Conservation (phyloP, 768 basidiomycete species). For the Zangia roseola region DNA sequence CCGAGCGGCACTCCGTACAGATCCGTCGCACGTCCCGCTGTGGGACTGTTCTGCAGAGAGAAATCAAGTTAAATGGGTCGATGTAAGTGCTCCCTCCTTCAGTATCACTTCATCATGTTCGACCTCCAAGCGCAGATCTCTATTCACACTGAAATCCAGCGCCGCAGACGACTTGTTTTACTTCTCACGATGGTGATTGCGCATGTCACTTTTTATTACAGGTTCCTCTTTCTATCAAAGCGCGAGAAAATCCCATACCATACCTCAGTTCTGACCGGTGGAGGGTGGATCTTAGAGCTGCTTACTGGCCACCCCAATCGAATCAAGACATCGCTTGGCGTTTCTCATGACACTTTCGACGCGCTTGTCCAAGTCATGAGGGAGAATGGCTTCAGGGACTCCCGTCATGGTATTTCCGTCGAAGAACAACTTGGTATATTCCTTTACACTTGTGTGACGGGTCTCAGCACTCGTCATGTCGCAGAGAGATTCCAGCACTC, state of each 20-base stretch:
- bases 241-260: not conserved
- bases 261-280: not conserved
- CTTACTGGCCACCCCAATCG: slow-evolving; percentile 2
- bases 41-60: too few relatives aligned
- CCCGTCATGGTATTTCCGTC: not conserved
- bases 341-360: not conserved
- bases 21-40: too few relatives aligned
- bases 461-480: slow-evolving; percentile 4
- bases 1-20: too few relatives aligned
- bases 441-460: slow-evolving; percentile 10
- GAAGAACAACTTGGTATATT: slow-evolving; percentile 15
- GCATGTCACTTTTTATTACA: too few relatives aligned
- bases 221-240: too few relatives aligned
- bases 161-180: too few relatives aligned
- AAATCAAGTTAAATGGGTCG: too few relatives aligned
- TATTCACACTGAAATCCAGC: too few relatives aligned
- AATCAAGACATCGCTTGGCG: slow-evolving; percentile 3
- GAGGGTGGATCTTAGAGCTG: slow-evolving; percentile 1
- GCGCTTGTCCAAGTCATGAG: not conserved
- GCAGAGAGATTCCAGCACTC: slow-evolving; percentile 11
- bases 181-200: too few relatives aligned
- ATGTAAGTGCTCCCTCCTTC: too few relatives aligned
- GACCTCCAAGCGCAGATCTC: too few relatives aligned
- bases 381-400: not conserved
- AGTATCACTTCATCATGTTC: too few relatives aligned